These are phyloP conservation scores for Colletotrichum lentis DNA, from an alignment of 2,329 filamentous ascomycete genomes.

Conservation along the genomic window DNA sequence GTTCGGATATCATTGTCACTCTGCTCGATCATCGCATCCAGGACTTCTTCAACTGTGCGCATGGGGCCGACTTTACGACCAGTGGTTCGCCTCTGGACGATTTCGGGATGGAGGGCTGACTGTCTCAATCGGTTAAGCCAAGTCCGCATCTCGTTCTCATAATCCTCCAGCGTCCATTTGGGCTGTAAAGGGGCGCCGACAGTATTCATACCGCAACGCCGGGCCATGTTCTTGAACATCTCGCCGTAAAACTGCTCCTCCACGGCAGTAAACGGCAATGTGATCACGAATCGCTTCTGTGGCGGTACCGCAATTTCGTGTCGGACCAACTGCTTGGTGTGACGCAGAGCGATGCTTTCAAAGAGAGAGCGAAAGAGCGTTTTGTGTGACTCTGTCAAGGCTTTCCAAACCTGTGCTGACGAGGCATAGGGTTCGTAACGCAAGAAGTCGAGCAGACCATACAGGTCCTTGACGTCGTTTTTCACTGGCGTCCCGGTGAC, in stretches of 20 bases:
- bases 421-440: conserved; percentile 78
- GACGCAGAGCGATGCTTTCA: conserved; percentile 75
- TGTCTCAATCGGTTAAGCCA: conserved; percentile 83
- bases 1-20: conserved; percentile 72
- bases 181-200: conserved; percentile 68
- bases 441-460: conserved; percentile 83
- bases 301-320: conserved; percentile 80
- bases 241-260: conserved; percentile 89
- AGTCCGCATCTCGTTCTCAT: conserved; percentile 75
- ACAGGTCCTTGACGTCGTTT: conserved; percentile 78
- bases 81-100: conserved; percentile 69
- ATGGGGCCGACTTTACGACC: conserved; percentile 72
- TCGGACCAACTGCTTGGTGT: conserved; percentile 83
- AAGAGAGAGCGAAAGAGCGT: conserved; percentile 75
- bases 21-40: conserved; percentile 91
- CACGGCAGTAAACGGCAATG: conserved; percentile 86
- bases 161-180: conserved; percentile 72
- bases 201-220: conserved; percentile 70
- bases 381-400: conserved; percentile 68
- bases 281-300: conserved; percentile 87
- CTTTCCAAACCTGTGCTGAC: conserved; percentile 71
- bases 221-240: conserved; percentile 78
- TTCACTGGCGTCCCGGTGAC: conserved; percentile 91
- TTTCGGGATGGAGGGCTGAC: conserved; percentile 84
- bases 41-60: conserved; percentile 83